These are phyloP conservation scores for Dactylellina drechsleri DNA, from an alignment of 2,329 filamentous ascomycete species.

Conservation along the genomic window DNA sequence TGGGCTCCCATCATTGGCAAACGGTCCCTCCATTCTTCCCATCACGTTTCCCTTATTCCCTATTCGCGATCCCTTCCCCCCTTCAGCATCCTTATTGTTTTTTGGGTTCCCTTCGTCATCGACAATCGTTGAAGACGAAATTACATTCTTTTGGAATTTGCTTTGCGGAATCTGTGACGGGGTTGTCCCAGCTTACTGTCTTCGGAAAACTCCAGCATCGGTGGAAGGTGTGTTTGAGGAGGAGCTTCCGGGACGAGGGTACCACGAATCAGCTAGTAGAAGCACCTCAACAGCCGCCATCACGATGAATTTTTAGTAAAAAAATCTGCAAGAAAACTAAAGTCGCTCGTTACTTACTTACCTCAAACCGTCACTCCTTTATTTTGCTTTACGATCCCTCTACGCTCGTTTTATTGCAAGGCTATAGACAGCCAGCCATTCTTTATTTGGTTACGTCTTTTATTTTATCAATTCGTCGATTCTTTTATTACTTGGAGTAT, in stretches of 20 bases:
- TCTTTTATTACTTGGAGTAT: slow-evolving; percentile 45
- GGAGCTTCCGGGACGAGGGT: slow-evolving; percentile 54
- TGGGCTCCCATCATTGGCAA: slow-evolving; percentile 32
- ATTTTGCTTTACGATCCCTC: slow-evolving; percentile 34
- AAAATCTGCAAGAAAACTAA: slow-evolving; percentile 1
- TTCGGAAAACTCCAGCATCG: slow-evolving; percentile 51
- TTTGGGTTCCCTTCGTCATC: slow-evolving; percentile 27
- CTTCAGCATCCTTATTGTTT: slow-evolving; percentile 25
- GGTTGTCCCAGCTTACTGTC: slow-evolving; percentile 47
- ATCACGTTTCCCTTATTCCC: slow-evolving; percentile 52
- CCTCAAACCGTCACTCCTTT: slow-evolving; percentile 46
- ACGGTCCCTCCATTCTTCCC: slow-evolving; percentile 48
- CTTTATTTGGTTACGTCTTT: slow-evolving; percentile 26
- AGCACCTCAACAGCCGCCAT: slow-evolving; percentile 55
- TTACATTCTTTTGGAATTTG: slow-evolving; percentile 54
- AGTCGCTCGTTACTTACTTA: slow-evolving; percentile 47
- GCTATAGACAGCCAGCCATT: slow-evolving; percentile 39
- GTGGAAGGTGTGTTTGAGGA: slow-evolving; percentile 53
- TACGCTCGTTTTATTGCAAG: slow-evolving; percentile 29
- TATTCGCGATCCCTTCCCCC: slow-evolving; percentile 27
- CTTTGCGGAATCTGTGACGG: slow-evolving; percentile 43
- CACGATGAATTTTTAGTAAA: slow-evolving; percentile 55
- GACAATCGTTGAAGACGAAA: slow-evolving; percentile 44
- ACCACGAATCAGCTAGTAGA: slow-evolving; percentile 53
- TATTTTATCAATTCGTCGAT: slow-evolving; percentile 52